Conservation (phyloP, 2,329 filamentous ascomycete genomes). For the Tolypocladium inflatum region DNA sequence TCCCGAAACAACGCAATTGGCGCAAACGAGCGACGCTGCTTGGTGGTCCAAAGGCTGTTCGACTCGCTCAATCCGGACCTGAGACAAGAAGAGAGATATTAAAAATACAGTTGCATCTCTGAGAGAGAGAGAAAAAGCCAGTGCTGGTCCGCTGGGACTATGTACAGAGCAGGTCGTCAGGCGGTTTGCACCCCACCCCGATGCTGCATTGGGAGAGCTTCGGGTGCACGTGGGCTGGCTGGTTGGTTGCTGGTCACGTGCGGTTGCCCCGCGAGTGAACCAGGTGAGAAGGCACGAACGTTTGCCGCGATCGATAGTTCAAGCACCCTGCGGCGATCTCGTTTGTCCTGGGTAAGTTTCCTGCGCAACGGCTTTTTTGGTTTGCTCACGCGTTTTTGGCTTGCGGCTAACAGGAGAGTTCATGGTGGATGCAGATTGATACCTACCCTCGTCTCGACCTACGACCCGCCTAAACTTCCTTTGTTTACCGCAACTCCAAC, state of each 20-base stretch:
- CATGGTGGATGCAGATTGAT: background rate
- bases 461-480: background rate
- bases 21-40: background rate
- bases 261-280: constrained; percentile 9
- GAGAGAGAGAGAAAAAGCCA: background rate
- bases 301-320: background rate
- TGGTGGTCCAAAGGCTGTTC: background rate
- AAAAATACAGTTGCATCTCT: background rate
- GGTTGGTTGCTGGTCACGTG: constrained; percentile 21
- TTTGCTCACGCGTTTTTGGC: background rate
- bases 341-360: background rate
- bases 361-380: background rate
- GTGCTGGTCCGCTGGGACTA: background rate
- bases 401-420: background rate
- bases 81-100: background rate
- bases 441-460: background rate
- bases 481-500: constrained; percentile 16
- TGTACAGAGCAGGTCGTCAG: background rate
- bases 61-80: background rate
- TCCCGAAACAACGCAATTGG: background rate
- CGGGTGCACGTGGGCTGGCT: constrained; percentile 21
- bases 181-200: background rate
- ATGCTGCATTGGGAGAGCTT: constrained; percentile 2
- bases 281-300: constrained; percentile 9
- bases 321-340: background rate